Conservation (phyloP, 2,329 filamentous ascomycete genomes). For the Monilinia vaccinii-corymbosi region DNA sequence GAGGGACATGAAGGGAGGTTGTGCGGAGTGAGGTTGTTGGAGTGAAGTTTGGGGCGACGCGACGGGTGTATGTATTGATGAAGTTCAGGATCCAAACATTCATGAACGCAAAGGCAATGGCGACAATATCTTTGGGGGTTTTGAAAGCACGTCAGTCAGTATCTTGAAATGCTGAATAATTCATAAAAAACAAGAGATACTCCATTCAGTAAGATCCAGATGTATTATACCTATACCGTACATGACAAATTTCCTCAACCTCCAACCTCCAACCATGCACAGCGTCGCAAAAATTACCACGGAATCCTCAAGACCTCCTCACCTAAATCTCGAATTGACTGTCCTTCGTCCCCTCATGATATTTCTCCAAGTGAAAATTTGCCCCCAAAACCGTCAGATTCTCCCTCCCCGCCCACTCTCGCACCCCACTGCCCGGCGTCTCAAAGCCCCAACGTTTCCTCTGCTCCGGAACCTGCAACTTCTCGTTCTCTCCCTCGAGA, state of each 20-base stretch:
- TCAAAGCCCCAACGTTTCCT: conserved; percentile 47
- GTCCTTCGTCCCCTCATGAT: conserved; percentile 39
- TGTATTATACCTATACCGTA: not conserved
- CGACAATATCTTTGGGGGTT: too few species aligned
- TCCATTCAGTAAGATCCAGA: not conserved
- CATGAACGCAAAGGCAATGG: too few species aligned
- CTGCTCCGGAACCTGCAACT: conserved; percentile 38
- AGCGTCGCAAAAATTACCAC: not conserved
- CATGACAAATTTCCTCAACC: too few species aligned
- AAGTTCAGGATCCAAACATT: too few species aligned
- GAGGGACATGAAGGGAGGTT: too few species aligned
- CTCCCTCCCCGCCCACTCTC: conserved; percentile 41
- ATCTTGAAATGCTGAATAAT: too few species aligned
- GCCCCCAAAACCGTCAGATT: conserved; percentile 38
- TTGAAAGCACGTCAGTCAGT: too few species aligned
- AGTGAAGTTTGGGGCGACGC: too few species aligned
- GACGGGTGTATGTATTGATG: too few species aligned
- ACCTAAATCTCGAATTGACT: not conserved
- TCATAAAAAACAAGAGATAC: not conserved
- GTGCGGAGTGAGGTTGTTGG: too few species aligned
- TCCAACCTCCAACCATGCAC: not conserved
- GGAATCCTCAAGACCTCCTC: not conserved
- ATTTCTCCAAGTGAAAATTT: conserved; percentile 30
- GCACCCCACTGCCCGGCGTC: conserved; percentile 38
- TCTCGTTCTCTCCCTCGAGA: conserved; percentile 33